A percentile compares a stretch with the other conserved stretches of the same genome.
Conservation (phyloP, 2,329 filamentous ascomycete species). For the Triangularia setosa region DNA sequence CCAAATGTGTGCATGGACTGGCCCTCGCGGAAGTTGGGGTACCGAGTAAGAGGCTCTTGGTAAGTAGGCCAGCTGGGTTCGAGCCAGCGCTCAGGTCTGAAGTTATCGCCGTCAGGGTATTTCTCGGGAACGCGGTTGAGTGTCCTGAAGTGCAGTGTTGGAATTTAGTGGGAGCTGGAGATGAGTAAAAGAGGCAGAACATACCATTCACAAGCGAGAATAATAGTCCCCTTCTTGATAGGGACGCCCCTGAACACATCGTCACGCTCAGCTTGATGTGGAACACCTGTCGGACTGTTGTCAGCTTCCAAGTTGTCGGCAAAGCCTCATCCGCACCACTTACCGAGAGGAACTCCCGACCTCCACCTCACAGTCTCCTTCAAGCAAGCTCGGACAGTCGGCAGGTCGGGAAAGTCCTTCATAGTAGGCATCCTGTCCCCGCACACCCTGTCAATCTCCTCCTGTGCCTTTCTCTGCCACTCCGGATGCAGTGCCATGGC, state of each 20-base stretch:
- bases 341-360: conserved; percentile 51
- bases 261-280: conserved; percentile 46
- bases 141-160: conserved; percentile 36
- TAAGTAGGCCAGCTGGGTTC: conserved; percentile 61
- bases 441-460: conserved; percentile 54
- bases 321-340: conserved; percentile 14
- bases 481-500: conserved; percentile 50
- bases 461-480: conserved; percentile 51
- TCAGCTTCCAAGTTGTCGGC: neutral
- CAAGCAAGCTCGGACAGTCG: conserved; percentile 51
- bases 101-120: conserved; percentile 62
- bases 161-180: no score
- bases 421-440: conserved; percentile 50
- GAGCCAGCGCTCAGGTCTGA: conserved; percentile 60
- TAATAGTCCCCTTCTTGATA: conserved; percentile 46
- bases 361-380: conserved; percentile 59
- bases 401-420: conserved; percentile 47
- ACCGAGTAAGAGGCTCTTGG: conserved; percentile 59
- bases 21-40: conserved; percentile 58
- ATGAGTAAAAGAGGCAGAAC: conserved; percentile 7
- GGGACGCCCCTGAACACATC: conserved; percentile 44
- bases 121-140: conserved; percentile 55
- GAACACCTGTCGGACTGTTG: conserved; percentile 37
- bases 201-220: conserved; percentile 49
- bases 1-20: conserved; percentile 60